Evolutionary conservation across 192 early-diverging fungal species (phyloP).

Genomic region (Umbelopsis isabellina): DNA sequence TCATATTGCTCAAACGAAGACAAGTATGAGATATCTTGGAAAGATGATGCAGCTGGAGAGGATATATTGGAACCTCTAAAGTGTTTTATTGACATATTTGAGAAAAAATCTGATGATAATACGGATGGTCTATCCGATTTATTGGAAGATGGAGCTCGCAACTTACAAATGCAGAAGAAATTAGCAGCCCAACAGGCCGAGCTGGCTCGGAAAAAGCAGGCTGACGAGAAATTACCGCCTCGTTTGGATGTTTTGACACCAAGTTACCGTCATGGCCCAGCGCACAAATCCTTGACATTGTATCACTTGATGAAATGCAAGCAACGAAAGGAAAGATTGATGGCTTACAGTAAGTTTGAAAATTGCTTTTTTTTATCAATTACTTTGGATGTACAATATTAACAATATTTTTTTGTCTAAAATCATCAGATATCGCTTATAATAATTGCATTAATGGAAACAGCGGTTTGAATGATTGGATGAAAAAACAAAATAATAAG

Average conservation of each 20-base stretch:
- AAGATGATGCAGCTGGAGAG: slow-evolving; percentile 36
- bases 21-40: slow-evolving; percentile 38
- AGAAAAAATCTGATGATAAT: slow-evolving; percentile 31
- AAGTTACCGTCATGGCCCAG: slow-evolving; percentile 35
- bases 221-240: slow-evolving; percentile 22
- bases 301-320: slow-evolving; percentile 46
- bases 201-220: slow-evolving; percentile 1
- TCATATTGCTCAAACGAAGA: slow-evolving; percentile 23
- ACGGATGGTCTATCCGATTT: slow-evolving; percentile 38
- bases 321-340: slow-evolving; percentile 23
- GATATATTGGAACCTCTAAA: slow-evolving; percentile 33
- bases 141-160: slow-evolving; percentile 33
- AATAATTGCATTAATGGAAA: slow-evolving; percentile 36
- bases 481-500: slow-evolving; percentile 23
- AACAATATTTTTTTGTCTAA: neutral
- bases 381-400: neutral
- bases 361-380: neutral
- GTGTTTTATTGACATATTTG: slow-evolving; percentile 41
- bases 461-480: slow-evolving; percentile 35
- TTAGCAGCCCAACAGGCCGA: slow-evolving; percentile 7
- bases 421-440: slow-evolving; percentile 35
- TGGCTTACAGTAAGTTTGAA: slow-evolving; percentile 34
- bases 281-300: slow-evolving; percentile 37
- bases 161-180: slow-evolving; percentile 26
- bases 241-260: slow-evolving; percentile 34